Conservation (phyloP, 106 monocot species). For the Platanthera guangdongensis region DNA sequence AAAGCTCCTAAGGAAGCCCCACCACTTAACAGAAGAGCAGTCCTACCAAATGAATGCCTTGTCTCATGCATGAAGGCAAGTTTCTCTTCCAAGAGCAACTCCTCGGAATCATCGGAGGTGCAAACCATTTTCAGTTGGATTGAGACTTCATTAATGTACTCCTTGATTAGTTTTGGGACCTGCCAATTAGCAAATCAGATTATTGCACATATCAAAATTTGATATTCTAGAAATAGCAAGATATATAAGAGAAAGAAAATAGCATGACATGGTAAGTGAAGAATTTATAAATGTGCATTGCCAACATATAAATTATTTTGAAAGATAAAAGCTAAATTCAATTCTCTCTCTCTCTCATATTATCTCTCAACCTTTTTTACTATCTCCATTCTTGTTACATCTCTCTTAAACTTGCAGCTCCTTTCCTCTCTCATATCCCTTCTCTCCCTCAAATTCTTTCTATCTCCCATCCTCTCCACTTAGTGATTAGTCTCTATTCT, state of each 20-base stretch:
- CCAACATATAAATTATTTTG: background rate
- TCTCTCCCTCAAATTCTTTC: background rate
- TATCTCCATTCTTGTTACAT: too few species aligned
- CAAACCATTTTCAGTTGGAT: slow-evolving; percentile 83
- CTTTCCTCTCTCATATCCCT: background rate
- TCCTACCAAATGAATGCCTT: slow-evolving; percentile 86
- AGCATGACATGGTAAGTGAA: background rate
- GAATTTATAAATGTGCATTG: background rate
- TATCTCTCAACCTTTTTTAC: background rate
- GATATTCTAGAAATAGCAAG: background rate
- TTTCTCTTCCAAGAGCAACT: slow-evolving; percentile 79
- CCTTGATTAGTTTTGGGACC: slow-evolving; percentile 82
- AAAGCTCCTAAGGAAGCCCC: slow-evolving; percentile 85
- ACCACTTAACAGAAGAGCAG: slow-evolving; percentile 83
- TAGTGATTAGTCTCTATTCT: background rate
- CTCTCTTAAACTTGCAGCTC: too few species aligned
- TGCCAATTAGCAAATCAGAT: slow-evolving; percentile 12
- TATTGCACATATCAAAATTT: background rate
- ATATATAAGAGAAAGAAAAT: background rate
- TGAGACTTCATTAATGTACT: slow-evolving; percentile 88
- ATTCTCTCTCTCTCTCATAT: background rate
- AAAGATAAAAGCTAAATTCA: background rate
- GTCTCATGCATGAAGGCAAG: slow-evolving; percentile 96
- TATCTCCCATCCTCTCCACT: background rate
- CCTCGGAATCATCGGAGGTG: slow-evolving; percentile 66